These are phyloP conservation scores for Malus asiatica DNA, from an alignment of 306 rosid genomes.

Conservation along the genomic window DNA sequence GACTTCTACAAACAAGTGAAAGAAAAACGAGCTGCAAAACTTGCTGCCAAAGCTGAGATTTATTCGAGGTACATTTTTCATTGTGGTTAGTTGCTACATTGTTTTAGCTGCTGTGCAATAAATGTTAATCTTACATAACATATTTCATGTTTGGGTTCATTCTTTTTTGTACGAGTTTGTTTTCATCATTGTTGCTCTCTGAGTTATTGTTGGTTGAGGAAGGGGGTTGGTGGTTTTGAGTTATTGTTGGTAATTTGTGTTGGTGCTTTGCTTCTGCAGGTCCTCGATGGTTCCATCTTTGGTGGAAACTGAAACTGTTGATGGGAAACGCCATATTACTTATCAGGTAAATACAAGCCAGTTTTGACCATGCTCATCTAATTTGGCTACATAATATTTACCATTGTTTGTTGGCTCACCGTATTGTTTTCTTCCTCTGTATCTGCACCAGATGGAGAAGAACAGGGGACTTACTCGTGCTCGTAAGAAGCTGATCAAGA, in stretches of 20 bases:
- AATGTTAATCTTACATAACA: background rate
- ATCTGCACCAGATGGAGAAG: conserved; percentile 54
- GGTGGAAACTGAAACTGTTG: conserved; percentile 54
- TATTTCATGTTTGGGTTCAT: background rate
- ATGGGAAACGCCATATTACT: conserved; percentile 63
- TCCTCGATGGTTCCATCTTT: conserved; percentile 26
- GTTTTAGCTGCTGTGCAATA: background rate
- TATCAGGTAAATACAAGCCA: conserved; percentile 39
- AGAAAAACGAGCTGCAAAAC: conserved; percentile 48
- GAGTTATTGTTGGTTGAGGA: background rate
- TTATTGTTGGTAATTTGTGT: background rate
- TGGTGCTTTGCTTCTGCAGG: conserved; percentile 28
- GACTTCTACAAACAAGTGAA: conserved; percentile 59
- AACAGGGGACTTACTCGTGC: conserved; percentile 73
- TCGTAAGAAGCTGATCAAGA: conserved; percentile 69
- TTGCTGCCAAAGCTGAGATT: conserved; percentile 51
- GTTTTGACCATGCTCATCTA: background rate
- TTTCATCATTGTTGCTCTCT: background rate
- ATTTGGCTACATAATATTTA: background rate
- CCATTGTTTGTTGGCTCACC: background rate
- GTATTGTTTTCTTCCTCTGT: background rate
- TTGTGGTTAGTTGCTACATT: background rate
- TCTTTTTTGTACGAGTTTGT: background rate
- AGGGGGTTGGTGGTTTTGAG: background rate
- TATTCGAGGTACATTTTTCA: conserved; percentile 43